phyloP scores from a whole-genome alignment of 805 yeast genomes.

The Yarrowia phangngaensis region DNA sequence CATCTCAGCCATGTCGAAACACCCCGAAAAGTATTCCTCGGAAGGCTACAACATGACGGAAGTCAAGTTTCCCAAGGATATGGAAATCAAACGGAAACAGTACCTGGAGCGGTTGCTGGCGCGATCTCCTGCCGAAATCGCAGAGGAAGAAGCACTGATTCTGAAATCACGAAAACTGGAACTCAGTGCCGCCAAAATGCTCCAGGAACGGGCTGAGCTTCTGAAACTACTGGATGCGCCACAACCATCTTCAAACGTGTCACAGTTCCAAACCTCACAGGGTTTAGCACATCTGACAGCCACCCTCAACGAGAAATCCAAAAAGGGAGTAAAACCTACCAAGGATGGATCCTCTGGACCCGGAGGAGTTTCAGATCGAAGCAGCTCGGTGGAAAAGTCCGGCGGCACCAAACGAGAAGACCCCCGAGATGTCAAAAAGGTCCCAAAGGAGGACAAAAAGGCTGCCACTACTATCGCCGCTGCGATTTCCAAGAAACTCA shows the following conservation, averaged over 20 bases:
- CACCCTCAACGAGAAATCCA: conserved; percentile 63
- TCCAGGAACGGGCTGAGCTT: conserved; percentile 74
- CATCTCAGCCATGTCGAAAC: conserved; percentile 52
- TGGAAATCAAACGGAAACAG: conserved; percentile 74
- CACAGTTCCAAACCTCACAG: conserved; percentile 75
- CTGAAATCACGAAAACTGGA: conserved; percentile 92
- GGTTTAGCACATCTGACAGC: conserved; percentile 85
- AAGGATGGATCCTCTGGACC: conserved; percentile 31
- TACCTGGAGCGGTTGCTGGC: conserved; percentile 72
- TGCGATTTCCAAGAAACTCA: conserved; percentile 48
- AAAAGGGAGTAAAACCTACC: conserved; percentile 44
- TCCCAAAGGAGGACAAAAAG: conserved; percentile 28
- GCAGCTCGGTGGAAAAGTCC: conserved; percentile 26
- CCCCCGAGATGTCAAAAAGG: conserved; percentile 28
- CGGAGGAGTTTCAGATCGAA: conserved; percentile 27
- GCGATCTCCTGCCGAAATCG: conserved; percentile 92
- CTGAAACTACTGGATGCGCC: conserved; percentile 83
- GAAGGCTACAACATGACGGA: conserved; percentile 34
- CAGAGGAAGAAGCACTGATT: conserved; percentile 92
- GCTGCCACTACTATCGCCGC: conserved; percentile 34
- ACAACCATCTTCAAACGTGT: conserved; percentile 60
- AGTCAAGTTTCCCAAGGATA: conserved; percentile 62
- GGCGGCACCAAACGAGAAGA: conserved; percentile 7
- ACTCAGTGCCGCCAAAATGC: conserved; percentile 83
- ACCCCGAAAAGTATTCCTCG: conserved; percentile 39